Evolutionary conservation across 1,284 basidiomycete genomes (phyloP).

Genomic region (Ceratobasidium sp.): DNA sequence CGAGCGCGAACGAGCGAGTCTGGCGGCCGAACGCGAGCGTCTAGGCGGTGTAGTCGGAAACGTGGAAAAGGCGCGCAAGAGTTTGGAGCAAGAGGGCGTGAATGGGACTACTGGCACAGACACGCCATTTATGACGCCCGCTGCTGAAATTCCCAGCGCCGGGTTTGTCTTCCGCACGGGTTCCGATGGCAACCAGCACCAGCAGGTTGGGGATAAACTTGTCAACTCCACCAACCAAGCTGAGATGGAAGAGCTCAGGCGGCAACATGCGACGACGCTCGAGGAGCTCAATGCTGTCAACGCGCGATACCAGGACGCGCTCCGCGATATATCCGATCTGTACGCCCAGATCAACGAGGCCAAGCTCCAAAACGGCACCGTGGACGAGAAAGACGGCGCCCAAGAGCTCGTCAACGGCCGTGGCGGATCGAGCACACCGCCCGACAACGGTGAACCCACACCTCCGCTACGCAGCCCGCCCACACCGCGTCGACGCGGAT

Average conservation of each 20-base stretch:
- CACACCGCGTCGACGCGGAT: not conserved
- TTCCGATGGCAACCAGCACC: too few relatives aligned
- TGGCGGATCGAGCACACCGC: constrained; percentile 39
- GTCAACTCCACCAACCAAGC: constrained; percentile 1
- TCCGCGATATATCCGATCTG: constrained; percentile 87
- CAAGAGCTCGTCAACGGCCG: constrained; percentile 44
- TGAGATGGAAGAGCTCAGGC: constrained; percentile 60
- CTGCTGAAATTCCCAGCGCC: constrained; percentile 48
- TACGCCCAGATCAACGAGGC: constrained; percentile 84
- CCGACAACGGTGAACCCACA: constrained; percentile 55
- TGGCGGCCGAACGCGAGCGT: constrained; percentile 69
- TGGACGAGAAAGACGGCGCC: constrained; percentile 37
- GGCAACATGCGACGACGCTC: constrained; percentile 80
- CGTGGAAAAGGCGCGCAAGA: constrained; percentile 75
- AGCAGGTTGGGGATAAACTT: not conserved
- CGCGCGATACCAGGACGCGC: constrained; percentile 86
- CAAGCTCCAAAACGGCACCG: constrained; percentile 60
- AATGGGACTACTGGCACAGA: constrained; percentile 54
- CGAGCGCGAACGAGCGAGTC: constrained; percentile 73
- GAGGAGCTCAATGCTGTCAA: constrained; percentile 81
- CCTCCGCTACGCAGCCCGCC: constrained; percentile 45
- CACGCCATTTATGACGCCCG: constrained; percentile 41
- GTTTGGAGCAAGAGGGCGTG: constrained; percentile 54
- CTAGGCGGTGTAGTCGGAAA: constrained; percentile 73
- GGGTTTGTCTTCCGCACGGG: not conserved